Percentiles rank a stretch among this genome's conserved stretches.
Conservation (phyloP, 2,329 filamentous ascomycete species). For the Aspergillus amoenus region DNA sequence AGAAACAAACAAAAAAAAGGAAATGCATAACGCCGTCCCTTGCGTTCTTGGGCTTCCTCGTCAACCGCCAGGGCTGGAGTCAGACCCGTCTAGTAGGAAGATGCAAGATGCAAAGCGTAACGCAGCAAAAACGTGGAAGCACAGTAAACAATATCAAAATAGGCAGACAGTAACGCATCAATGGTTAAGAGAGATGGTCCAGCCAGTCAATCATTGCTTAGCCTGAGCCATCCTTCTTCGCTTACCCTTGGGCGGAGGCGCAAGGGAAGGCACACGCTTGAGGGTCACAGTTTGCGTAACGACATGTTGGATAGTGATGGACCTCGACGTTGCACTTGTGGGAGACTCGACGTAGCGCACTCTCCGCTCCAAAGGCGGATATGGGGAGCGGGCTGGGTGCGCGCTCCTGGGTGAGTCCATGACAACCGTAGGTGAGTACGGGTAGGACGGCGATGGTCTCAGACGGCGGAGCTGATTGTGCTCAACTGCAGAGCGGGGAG, state of each 20-base stretch:
- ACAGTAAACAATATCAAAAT: background rate
- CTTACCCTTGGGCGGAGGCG: conserved; percentile 17
- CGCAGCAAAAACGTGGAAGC: background rate
- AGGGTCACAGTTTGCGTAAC: conserved; percentile 18
- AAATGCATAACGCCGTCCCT: background rate
- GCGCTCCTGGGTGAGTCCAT: conserved; percentile 14
- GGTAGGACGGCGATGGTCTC: conserved; percentile 8
- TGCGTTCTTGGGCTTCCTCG: background rate
- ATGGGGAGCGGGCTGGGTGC: conserved; percentile 10
- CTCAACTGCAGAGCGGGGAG: conserved; percentile 8
- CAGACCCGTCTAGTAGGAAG: background rate
- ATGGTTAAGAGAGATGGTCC: background rate
- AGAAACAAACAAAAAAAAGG: background rate
- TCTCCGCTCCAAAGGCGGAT: conserved; percentile 12
- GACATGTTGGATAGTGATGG: conserved; percentile 17
- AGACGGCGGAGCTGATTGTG: conserved; percentile 6
- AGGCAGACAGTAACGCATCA: background rate
- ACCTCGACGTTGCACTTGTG: background rate
- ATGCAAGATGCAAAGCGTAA: background rate
- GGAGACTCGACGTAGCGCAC: conserved; percentile 11
- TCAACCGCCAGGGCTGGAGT: background rate
- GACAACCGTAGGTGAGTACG: conserved; percentile 7
- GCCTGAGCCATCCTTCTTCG: conserved; percentile 12
- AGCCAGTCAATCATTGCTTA: background rate
- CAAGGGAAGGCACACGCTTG: conserved; percentile 18